Conservation (phyloP, 495 filamentous ascomycete genomes). For the Podospora appendiculata region DNA sequence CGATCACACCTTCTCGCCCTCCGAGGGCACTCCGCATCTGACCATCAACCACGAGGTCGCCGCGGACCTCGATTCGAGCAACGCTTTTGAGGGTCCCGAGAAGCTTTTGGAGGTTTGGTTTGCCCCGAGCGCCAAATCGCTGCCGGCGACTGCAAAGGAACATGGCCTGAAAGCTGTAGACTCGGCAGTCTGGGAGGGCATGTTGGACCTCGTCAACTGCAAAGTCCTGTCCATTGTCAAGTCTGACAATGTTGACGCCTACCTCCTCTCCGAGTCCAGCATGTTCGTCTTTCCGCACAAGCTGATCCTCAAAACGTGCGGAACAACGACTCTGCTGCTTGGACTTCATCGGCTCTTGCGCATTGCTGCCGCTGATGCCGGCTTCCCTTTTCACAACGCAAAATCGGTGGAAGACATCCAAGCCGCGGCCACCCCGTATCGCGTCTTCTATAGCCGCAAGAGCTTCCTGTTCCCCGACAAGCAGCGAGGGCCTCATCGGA, state of each 20-base stretch:
- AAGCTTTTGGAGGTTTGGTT: conserved; percentile 99
- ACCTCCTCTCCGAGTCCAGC: conserved; percentile 96
- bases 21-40: conserved; percentile 72
- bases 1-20: conserved; percentile 73
- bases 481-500: conserved; percentile 89
- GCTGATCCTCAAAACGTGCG: conserved; percentile 96
- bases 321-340: conserved; percentile 87
- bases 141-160: conserved; percentile 61
- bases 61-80: conserved; percentile 89
- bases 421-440: conserved; percentile 76
- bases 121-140: conserved; percentile 63
- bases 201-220: conserved; percentile 97
- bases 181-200: conserved; percentile 82
- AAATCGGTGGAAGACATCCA: conserved; percentile 46
- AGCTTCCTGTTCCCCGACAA: conserved; percentile 96
- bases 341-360: conserved; percentile 84
- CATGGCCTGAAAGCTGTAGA: conserved; percentile 81
- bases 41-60: conserved; percentile 97
- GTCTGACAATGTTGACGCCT: conserved; percentile 95
- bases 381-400: conserved; percentile 61
- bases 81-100: conserved; percentile 97
- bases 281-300: conserved; percentile 99
- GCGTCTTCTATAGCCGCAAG: conserved; percentile 98
- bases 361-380: conserved; percentile 79
- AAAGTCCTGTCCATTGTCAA: conserved; percentile 92